phyloP scores from a whole-genome alignment of 2,329 filamentous ascomycete species.

The Aspergillus tanneri region DNA sequence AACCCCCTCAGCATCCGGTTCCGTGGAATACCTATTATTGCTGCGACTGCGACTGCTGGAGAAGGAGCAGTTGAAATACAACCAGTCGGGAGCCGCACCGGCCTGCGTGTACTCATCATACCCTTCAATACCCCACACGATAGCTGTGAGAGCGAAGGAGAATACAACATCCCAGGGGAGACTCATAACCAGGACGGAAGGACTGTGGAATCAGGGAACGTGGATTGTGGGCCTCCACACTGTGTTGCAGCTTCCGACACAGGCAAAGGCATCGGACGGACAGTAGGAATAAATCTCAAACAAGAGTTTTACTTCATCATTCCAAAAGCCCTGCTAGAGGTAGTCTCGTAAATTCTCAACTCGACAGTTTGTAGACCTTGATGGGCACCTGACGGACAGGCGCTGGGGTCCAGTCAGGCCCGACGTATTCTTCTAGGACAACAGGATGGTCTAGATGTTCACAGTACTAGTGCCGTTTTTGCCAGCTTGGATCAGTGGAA shows the following conservation, averaged over 20 bases:
- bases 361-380: conserved; percentile 14
- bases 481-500: no score
- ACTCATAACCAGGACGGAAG: neutral
- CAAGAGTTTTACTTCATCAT: conserved; percentile 15
- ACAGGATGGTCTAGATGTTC: conserved; percentile 20
- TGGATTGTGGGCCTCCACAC: conserved; percentile 4
- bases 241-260: conserved; percentile 20
- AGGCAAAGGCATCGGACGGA: conserved; percentile 17
- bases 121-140: conserved; percentile 12
- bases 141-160: conserved; percentile 19
- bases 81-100: conserved; percentile 12
- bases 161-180: conserved; percentile 15
- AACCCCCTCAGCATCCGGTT: neutral
- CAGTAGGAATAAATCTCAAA: conserved; percentile 23
- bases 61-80: conserved; percentile 20
- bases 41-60: conserved; percentile 3
- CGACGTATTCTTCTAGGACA: conserved; percentile 17
- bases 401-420: conserved; percentile 5
- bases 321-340: conserved; percentile 10
- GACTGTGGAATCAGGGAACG: conserved; percentile 14
- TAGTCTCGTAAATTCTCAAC: conserved; percentile 12
- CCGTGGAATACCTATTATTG: neutral
- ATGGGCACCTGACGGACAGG: conserved; percentile 3
- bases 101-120: conserved; percentile 1
- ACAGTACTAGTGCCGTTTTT: conserved; percentile 14